These are phyloP conservation scores for Dimocarpus longan DNA, from an alignment of 345 rosid species.

Conservation along the genomic window DNA sequence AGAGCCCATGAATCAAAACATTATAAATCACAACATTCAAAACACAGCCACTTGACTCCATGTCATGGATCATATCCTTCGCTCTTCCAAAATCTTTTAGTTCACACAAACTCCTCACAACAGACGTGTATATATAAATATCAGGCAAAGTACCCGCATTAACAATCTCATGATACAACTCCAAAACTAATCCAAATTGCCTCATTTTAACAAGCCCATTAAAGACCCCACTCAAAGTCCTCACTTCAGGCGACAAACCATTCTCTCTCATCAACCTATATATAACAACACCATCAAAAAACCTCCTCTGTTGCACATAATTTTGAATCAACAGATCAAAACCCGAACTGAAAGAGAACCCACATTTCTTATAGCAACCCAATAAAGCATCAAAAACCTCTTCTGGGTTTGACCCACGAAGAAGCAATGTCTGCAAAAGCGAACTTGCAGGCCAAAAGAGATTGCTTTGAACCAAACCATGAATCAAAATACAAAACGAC, in stretches of 20 bases:
- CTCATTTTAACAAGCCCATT: conserved; percentile 62
- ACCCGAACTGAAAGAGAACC: conserved; percentile 58
- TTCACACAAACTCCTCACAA: conserved; percentile 72
- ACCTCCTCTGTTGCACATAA: conserved; percentile 64
- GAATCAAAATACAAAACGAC: conserved; percentile 82
- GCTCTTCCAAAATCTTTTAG: conserved; percentile 67
- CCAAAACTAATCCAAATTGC: conserved; percentile 55
- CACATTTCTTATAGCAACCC: conserved; percentile 44
- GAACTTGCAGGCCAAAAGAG: conserved; percentile 94
- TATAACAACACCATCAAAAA: conserved; percentile 51
- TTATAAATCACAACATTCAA: conserved; percentile 67
- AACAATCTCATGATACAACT: conserved; percentile 62
- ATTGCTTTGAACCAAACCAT: conserved; percentile 53
- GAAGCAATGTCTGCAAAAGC: conserved; percentile 69
- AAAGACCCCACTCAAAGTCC: conserved; percentile 69
- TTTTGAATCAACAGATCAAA: conserved; percentile 84
- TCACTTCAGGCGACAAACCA: conserved; percentile 61
- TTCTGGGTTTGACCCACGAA: conserved; percentile 60
- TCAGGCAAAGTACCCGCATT: conserved; percentile 53
- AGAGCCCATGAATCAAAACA: conserved; percentile 81
- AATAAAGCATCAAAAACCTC: conserved; percentile 55
- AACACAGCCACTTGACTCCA: conserved; percentile 57
- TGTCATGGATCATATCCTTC: conserved; percentile 49
- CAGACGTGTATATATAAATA: conserved; percentile 58
- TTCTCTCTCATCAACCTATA: conserved; percentile 62